phyloP scores from a whole-genome alignment of 2,329 filamentous ascomycete genomes.

The Cadophora gregata region DNA sequence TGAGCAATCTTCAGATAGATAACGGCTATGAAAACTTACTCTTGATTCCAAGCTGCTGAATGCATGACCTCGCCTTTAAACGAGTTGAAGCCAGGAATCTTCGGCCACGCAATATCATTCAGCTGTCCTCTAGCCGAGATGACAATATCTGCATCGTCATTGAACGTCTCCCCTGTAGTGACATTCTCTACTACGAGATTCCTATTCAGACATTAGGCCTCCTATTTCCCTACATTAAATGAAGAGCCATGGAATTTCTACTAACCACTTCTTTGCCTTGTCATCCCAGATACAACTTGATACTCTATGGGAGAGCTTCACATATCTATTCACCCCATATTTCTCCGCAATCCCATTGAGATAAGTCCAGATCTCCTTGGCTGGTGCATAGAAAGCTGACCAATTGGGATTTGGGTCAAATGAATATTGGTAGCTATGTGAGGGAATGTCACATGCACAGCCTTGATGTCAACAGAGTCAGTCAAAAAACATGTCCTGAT shows the following conservation, averaged over 20 bases:
- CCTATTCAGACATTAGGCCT: constrained; percentile 47
- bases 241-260: not conserved
- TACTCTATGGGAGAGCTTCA: constrained; percentile 61
- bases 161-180: constrained; percentile 46
- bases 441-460: constrained; percentile 37
- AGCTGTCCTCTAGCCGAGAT: constrained; percentile 69
- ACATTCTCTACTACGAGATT: constrained; percentile 48
- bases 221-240: no score
- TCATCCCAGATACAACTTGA: constrained; percentile 62
- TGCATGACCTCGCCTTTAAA: constrained; percentile 60
- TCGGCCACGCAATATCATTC: constrained; percentile 68
- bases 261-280: constrained; percentile 51
- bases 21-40: not conserved
- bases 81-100: constrained; percentile 61
- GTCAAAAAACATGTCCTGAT: not conserved
- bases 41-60: constrained; percentile 61
- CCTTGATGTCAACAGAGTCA: constrained; percentile 19
- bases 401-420: constrained; percentile 73
- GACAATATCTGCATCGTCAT: constrained; percentile 63
- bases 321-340: constrained; percentile 65
- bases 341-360: constrained; percentile 67
- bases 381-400: constrained; percentile 72
- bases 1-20: constrained; percentile 15
- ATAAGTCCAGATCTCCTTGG: constrained; percentile 71
- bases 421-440: constrained; percentile 68